Conservation (phyloP, 805 yeast species). For the Zygoascus bituminiphila region DNA sequence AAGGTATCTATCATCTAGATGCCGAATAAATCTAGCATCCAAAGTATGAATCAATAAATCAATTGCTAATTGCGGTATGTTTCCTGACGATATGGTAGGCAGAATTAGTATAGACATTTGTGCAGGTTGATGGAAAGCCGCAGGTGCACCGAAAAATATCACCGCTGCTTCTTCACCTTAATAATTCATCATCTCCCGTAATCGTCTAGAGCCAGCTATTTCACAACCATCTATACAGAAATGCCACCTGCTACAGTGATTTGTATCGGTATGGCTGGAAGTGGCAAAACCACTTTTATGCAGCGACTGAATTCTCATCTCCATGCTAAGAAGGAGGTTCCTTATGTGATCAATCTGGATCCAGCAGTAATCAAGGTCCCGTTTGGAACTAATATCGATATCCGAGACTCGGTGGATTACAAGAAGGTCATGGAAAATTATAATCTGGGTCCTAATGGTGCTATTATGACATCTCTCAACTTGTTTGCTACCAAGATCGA, state of each 20-base stretch:
- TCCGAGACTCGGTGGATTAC: conserved; percentile 91
- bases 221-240: too few species aligned
- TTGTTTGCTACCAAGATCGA: conserved; percentile 92
- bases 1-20: conserved; percentile 51
- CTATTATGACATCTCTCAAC: conserved; percentile 90
- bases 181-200: too few species aligned
- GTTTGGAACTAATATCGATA: conserved; percentile 88
- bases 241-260: conserved; percentile 26
- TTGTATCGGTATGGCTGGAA: conserved; percentile 63
- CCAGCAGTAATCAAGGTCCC: conserved; percentile 97
- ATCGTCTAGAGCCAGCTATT: too few species aligned
- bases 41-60: conserved; percentile 68
- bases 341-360: conserved; percentile 89
- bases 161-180: too few species aligned
- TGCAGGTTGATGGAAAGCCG: background rate
- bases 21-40: conserved; percentile 42
- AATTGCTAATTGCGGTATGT: conserved; percentile 74
- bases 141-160: background rate
- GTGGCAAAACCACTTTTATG: conserved; percentile 97
- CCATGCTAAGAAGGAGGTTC: conserved; percentile 55
- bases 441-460: conserved; percentile 95
- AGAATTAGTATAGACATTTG: conserved; percentile 35
- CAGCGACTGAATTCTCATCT: conserved; percentile 88
- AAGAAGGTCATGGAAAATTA: conserved; percentile 93
- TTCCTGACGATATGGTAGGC: conserved; percentile 82